phyloP scores from a whole-genome alignment of 2,329 filamentous ascomycete species.

The Albifimbria verrucaria region DNA sequence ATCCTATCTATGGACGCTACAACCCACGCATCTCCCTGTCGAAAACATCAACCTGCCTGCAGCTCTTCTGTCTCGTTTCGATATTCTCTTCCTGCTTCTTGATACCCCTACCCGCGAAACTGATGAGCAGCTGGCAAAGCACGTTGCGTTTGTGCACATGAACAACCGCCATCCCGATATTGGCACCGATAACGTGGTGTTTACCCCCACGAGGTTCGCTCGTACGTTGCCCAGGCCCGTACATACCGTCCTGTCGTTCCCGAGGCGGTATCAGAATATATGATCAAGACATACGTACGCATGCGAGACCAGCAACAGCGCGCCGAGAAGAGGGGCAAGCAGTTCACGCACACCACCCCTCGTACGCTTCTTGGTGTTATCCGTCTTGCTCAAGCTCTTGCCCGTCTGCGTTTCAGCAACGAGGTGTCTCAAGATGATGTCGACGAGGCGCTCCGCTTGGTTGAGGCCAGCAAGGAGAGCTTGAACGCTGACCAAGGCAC shows the following conservation, averaged over 20 bases:
- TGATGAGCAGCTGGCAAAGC: slow-evolving; percentile 90
- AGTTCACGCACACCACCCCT: slow-evolving; percentile 90
- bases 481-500: slow-evolving; percentile 68
- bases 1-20: slow-evolving; percentile 96
- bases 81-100: slow-evolving; percentile 93
- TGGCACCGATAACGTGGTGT: slow-evolving; percentile 61
- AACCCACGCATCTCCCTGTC: slow-evolving; percentile 96
- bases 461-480: slow-evolving; percentile 91
- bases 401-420: slow-evolving; percentile 83
- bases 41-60: slow-evolving; percentile 99
- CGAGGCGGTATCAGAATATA: slow-evolving; percentile 85
- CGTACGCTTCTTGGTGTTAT: slow-evolving; percentile 91
- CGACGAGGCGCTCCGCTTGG: slow-evolving; percentile 85
- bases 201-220: slow-evolving; percentile 87
- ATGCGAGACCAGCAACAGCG: slow-evolving; percentile 89
- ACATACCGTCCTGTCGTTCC: slow-evolving; percentile 86
- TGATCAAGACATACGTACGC: slow-evolving; percentile 93
- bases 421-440: slow-evolving; percentile 88
- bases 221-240: slow-evolving; percentile 91
- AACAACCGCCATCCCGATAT: slow-evolving; percentile 87
- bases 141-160: slow-evolving; percentile 97
- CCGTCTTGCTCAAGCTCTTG: slow-evolving; percentile 89
- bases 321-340: slow-evolving; percentile 85
- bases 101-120: slow-evolving; percentile 87
- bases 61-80: slow-evolving; percentile 92